These are phyloP conservation scores for Penicillium sumatraense DNA, from an alignment of 2,329 filamentous ascomycete species.

Conservation along the genomic window DNA sequence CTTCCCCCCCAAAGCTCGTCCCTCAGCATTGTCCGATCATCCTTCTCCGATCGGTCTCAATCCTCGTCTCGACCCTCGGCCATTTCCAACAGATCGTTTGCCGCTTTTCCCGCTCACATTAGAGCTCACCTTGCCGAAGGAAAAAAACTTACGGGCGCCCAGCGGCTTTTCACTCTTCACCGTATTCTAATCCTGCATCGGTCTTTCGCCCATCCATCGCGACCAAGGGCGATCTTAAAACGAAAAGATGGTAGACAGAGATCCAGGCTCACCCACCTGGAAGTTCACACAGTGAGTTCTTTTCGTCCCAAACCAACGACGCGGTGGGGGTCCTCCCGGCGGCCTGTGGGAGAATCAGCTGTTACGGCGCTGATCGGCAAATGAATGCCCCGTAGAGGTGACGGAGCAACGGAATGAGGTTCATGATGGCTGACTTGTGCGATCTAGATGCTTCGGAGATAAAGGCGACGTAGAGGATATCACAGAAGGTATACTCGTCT, in stretches of 20 bases:
- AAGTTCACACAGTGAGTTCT: slow-evolving; percentile 97
- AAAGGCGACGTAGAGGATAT: slow-evolving; percentile 99
- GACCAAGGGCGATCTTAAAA: slow-evolving; percentile 51
- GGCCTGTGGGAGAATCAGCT: too few species aligned
- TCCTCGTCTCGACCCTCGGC: slow-evolving; percentile 9
- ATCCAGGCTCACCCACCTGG: slow-evolving; percentile 94
- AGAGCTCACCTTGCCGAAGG: slow-evolving; percentile 18
- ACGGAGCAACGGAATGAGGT: background rate
- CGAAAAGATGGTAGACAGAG: slow-evolving; percentile 87
- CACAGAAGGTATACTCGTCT: slow-evolving; percentile 73
- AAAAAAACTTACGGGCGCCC: slow-evolving; percentile 7
- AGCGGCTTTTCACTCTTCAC: slow-evolving; percentile 19
- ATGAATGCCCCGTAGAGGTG: background rate
- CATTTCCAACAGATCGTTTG: slow-evolving; percentile 6
- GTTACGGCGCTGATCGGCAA: too few species aligned
- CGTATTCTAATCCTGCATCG: slow-evolving; percentile 18
- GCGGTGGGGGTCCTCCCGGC: too few species aligned
- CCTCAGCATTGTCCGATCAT: background rate
- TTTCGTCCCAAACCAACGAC: slow-evolving; percentile 1
- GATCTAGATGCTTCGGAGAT: slow-evolving; percentile 90
- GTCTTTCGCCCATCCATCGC: slow-evolving; percentile 22
- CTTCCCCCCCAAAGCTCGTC: slow-evolving; percentile 15
- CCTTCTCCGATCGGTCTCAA: slow-evolving; percentile 17
- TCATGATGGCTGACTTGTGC: slow-evolving; percentile 12
- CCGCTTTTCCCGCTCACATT: slow-evolving; percentile 18